Evolutionary conservation across 345 rosid species (phyloP).

Genomic region (Eucalyptus marginata): DNA sequence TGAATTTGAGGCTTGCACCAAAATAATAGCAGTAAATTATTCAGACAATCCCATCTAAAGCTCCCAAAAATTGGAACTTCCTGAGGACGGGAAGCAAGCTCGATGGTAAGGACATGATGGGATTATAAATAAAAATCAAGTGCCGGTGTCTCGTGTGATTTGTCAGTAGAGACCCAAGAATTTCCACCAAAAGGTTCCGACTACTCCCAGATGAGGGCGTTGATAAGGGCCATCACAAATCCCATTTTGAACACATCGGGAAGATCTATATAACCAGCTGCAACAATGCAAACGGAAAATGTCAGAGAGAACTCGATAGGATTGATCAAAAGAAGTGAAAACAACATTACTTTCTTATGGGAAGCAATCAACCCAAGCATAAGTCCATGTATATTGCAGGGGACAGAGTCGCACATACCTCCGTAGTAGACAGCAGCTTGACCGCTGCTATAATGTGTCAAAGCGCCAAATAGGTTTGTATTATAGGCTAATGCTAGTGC

Average conservation of each 20-base stretch:
- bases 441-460: constrained; percentile 98
- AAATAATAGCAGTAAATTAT: neutral
- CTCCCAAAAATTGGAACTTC: neutral
- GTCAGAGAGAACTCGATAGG: neutral
- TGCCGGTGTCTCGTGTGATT: neutral
- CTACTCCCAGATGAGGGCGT: constrained; percentile 71
- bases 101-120: constrained; percentile 1
- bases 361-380: neutral
- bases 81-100: neutral
- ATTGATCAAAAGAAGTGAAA: neutral
- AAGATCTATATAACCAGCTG: constrained; percentile 90
- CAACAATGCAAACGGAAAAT: neutral
- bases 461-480: constrained; percentile 86
- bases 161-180: constrained; percentile 81
- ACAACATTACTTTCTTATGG: neutral
- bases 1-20: neutral
- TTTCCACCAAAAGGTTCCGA: constrained; percentile 95
- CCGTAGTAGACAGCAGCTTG: constrained; percentile 98
- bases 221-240: constrained; percentile 60
- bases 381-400: neutral
- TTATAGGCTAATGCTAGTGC: constrained; percentile 86
- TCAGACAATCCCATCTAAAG: neutral
- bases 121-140: neutral
- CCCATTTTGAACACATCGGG: constrained; percentile 88
- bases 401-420: constrained; percentile 30